Evolutionary conservation across 139 green algal genomes (phyloP).

Genomic region (Coelastrella sp.): DNA sequence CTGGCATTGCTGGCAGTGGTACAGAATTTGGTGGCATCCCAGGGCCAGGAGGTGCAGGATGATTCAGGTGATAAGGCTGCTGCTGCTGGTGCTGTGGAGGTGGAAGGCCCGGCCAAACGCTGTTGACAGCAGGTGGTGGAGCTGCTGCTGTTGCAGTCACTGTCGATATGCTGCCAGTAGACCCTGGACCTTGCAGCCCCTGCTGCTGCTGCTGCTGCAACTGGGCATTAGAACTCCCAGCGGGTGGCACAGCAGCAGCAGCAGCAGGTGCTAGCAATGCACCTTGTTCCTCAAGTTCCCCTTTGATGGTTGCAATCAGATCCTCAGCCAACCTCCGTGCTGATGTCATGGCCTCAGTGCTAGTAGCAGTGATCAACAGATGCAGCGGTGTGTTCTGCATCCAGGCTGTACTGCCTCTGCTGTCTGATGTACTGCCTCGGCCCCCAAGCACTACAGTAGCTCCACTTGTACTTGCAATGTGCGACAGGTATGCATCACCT

Average conservation of each 20-base stretch:
- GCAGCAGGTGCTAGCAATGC: background rate
- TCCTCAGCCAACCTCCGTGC: slow-evolving; percentile 27
- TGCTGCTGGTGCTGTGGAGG: background rate
- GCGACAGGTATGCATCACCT: slow-evolving; percentile 18
- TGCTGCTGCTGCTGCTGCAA: background rate
- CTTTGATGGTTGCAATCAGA: slow-evolving; percentile 13
- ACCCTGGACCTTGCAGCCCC: background rate
- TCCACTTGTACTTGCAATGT: slow-evolving; percentile 19
- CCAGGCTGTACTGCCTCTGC: background rate
- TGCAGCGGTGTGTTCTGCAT: background rate
- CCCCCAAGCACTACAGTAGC: slow-evolving; percentile 24
- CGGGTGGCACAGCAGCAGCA: background rate
- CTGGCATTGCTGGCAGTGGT: background rate
- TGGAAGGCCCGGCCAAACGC: background rate
- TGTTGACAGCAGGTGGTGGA: background rate
- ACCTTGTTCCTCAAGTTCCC: background rate
- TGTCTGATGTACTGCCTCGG: slow-evolving; percentile 8
- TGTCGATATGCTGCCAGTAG: background rate
- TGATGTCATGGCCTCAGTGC: background rate
- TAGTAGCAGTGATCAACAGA: background rate
- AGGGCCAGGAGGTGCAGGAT: no score
- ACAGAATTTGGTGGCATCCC: no score
- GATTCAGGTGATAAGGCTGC: slow-evolving; percentile 2
- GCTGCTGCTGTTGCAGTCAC: background rate
- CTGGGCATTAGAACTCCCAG: no score